phyloP scores from a whole-genome alignment of 768 basidiomycete genomes.

The Leccinum barrowsii region DNA sequence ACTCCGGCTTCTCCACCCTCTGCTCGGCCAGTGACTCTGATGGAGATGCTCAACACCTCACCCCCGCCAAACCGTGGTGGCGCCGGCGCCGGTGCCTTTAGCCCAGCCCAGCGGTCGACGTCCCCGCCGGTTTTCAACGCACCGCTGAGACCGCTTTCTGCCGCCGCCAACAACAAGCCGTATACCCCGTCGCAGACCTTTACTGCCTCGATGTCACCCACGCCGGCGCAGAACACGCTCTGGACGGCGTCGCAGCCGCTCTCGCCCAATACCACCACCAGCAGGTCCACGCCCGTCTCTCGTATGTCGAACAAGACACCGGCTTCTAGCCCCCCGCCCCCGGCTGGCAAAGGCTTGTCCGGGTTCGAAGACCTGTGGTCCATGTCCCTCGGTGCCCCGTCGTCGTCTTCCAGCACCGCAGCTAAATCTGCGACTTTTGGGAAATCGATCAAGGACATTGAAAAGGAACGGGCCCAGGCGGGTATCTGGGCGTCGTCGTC shows the following conservation, averaged over 20 bases:
- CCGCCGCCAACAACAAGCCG: conserved; percentile 24
- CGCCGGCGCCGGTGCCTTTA: not conserved
- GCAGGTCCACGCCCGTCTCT: conserved; percentile 7
- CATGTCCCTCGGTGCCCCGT: conserved; percentile 59
- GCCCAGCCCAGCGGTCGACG: conserved; percentile 10
- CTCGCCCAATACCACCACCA: conserved; percentile 13
- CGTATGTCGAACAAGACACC: conserved; percentile 18
- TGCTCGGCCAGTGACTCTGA: conserved; percentile 36
- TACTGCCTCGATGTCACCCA: conserved; percentile 14
- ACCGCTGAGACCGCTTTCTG: conserved; percentile 22
- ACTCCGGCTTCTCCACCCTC: conserved; percentile 34
- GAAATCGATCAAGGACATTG: conserved; percentile 87
- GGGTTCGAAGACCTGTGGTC: conserved; percentile 91
- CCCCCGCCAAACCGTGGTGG: conserved; percentile 18
- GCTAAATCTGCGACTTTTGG: conserved; percentile 37
- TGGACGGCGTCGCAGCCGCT: conserved; percentile 28
- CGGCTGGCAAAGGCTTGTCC: conserved; percentile 38
- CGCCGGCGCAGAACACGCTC: conserved; percentile 18
- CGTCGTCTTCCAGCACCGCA: conserved; percentile 27
- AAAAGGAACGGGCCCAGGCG: conserved; percentile 80
- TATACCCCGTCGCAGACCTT: conserved; percentile 14
- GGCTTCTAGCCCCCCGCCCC: conserved; percentile 13
- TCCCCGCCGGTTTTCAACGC: conserved; percentile 27
- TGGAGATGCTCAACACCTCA: conserved; percentile 46
- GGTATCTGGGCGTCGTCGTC: conserved; percentile 73